Evolutionary conservation across 768 basidiomycete genomes (phyloP).

Genomic region (Rhizopogon sp.): DNA sequence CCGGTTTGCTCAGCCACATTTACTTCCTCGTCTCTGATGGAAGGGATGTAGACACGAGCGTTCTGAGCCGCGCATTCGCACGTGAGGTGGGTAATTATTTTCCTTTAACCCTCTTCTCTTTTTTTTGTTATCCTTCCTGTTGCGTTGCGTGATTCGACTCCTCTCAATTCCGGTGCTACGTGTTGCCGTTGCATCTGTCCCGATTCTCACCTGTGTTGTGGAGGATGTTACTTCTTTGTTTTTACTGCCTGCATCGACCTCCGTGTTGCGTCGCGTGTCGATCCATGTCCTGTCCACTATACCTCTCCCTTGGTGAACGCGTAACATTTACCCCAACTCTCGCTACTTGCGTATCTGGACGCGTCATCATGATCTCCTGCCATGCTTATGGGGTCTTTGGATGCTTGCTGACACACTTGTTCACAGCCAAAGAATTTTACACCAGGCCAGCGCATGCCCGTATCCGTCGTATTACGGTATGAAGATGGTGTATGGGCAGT

Average conservation of each 20-base stretch:
- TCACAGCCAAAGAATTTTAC: constrained; percentile 61
- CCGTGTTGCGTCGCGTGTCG: too few species aligned
- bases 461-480: constrained; percentile 60
- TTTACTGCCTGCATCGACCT: too few species aligned
- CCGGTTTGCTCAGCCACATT: constrained; percentile 78
- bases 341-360: not conserved
- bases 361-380: not conserved
- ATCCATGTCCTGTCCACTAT: not conserved
- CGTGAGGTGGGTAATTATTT: constrained; percentile 42
- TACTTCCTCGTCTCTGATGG: constrained; percentile 83
- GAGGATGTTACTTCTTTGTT: not conserved
- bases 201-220: not conserved
- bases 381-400: not conserved
- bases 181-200: not conserved
- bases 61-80: constrained; percentile 56
- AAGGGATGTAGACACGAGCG: constrained; percentile 56
- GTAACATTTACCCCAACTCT: not conserved
- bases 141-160: constrained; percentile 1
- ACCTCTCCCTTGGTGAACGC: not conserved
- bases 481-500: constrained; percentile 64
- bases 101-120: not conserved
- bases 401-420: not conserved
- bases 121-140: too few species aligned
- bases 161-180: not conserved
- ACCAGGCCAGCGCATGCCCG: constrained; percentile 73